Evolutionary conservation across 495 filamentous ascomycete genomes (phyloP), one percentile per base, ranked within the genome.

Genomic region (Penicillium salamii): DNA sequence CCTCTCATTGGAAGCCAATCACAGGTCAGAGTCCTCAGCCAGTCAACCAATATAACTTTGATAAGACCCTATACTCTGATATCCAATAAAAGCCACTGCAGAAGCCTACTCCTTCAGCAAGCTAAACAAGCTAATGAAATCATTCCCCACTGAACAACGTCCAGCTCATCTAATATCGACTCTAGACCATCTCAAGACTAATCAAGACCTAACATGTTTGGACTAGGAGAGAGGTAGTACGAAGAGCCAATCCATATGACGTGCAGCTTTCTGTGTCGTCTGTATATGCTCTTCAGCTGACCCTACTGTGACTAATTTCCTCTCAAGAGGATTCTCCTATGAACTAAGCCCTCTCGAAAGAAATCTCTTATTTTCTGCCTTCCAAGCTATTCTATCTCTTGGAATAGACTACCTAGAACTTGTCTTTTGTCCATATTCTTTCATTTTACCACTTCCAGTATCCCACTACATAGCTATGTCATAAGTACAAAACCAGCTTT

Each of bases 51-150:
- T n/a, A n/a, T n/a, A n/a, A n/a, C n/a, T n/a, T n/a, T n/a, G n/a
- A n/a, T n/a, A n/a, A n/a, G n/a, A n/a, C n/a, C n/a, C n/a, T n/a
- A n/a, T n/a, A 41, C 26, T 14, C 28, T 43, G 28, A 13, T 18
- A 32, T 34, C 42, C 19, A 45, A 45, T 45, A 17, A 45, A 45
- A 45, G 42, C 31, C 42, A 45, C 42, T 34, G 28, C 13, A 45
- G 42, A 45, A 31, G 35, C 42, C 42, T n/a, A 20, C 42, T 45
- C 12, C 31, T 35, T 34, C 13, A 45, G 42, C 31, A 35, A 45
- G 42, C n/a, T 1, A 61, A 9, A 28, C 9, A 9, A 28, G 4
- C 24, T 9, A 28, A 28, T 28, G 24, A 28, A 28, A 5, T 5
- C 24, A 28, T 5, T 28, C 24, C 4, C 9, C 24, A 28, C 24